Base-by-base conservation (phyloP, 768 basidiomycete species). In the Termitomyces sp. region DNA sequence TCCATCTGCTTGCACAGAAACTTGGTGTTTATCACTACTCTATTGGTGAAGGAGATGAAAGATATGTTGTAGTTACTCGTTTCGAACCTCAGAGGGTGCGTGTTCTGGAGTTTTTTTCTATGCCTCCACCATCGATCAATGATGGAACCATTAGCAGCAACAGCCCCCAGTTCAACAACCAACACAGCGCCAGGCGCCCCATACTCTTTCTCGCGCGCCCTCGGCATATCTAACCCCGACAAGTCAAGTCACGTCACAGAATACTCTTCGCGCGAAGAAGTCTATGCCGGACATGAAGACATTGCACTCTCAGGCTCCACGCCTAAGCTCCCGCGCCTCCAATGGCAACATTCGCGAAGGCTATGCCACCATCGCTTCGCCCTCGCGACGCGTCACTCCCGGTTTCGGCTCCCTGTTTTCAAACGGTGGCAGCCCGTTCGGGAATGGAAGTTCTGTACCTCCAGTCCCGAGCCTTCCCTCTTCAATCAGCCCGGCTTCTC, bases 271-370 rank as follows among this genome's bases (percentile, higher is more conserved):
- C 43, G 85, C 88, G 72, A 98, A 98, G 80, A 97, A 97, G 75
- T 96, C 94, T 24, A 98, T 98, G 97, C 97, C 97, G 3, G 94
- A 98, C 72, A 86, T 98, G 85, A 92, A 92, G 75, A 88, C 88
- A 16, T 73, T 93, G 62, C 91, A 92, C 60, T 78, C 86, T 18
- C 85, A 87, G 65, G 86, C 87, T 1, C 91, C 90, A 35, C 87
- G 91, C 53, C 81, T 94, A 48, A 84, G 76, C 57, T 87, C 88
- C 16, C 88, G 91, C 59, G 80, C 90, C 18, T 94, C 91, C 48
- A 94, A 92, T 69, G 90, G 91, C 56, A 94, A 94, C 68, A 92
- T 94, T 57, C 86, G 92, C 44, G 82, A 83, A 69, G 90, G 90
- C 30, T 94, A 90, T 72, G 90, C 90, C 18, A 93, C 92, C 36